A percentile compares a stretch with the other conserved stretches of the same genome.
These are phyloP conservation scores for Podospora appendiculata DNA, from an alignment of 495 filamentous ascomycete species.

Conservation along the genomic window DNA sequence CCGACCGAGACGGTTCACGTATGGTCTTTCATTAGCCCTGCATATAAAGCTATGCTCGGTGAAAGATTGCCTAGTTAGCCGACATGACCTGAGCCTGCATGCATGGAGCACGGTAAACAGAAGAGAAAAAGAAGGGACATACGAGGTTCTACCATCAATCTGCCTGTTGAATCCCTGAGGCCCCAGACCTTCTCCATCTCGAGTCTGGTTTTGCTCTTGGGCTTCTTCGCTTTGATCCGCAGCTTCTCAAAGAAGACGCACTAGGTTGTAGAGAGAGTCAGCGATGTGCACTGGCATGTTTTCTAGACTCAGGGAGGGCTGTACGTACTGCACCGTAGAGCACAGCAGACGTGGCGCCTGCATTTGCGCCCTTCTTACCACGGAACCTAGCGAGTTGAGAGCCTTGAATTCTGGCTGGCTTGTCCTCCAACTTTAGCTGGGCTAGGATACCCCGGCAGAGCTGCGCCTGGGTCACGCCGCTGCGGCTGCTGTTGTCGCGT, in stretches of 20 bases:
- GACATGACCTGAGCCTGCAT: too few relatives aligned
- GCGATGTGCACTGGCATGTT: too few relatives aligned
- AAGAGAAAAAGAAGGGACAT: too few relatives aligned
- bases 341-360: slow-evolving; percentile 30
- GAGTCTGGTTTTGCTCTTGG: slow-evolving; percentile 42
- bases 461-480: slow-evolving; percentile 41
- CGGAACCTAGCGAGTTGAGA: slow-evolving; percentile 40
- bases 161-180: slow-evolving; percentile 13
- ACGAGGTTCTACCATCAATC: background rate
- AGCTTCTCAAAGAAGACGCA: slow-evolving; percentile 58
- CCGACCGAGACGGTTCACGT: too few relatives aligned
- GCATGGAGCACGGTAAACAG: too few relatives aligned
- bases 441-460: slow-evolving; percentile 42
- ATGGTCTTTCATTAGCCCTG: too few relatives aligned
- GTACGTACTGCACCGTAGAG: slow-evolving; percentile 35
- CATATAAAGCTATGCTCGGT: too few relatives aligned
- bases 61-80: too few relatives aligned
- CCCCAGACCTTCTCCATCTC: slow-evolving; percentile 45
- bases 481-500: slow-evolving; percentile 2
- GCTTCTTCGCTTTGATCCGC: slow-evolving; percentile 44
- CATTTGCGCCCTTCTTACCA: slow-evolving; percentile 34
- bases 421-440: slow-evolving; percentile 10
- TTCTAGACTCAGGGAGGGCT: too few relatives aligned
- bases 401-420: slow-evolving; percentile 19
- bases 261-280: too few relatives aligned